phyloP scores from a whole-genome alignment of 805 yeast genomes.

The Teunomyces lycoperdinae region DNA sequence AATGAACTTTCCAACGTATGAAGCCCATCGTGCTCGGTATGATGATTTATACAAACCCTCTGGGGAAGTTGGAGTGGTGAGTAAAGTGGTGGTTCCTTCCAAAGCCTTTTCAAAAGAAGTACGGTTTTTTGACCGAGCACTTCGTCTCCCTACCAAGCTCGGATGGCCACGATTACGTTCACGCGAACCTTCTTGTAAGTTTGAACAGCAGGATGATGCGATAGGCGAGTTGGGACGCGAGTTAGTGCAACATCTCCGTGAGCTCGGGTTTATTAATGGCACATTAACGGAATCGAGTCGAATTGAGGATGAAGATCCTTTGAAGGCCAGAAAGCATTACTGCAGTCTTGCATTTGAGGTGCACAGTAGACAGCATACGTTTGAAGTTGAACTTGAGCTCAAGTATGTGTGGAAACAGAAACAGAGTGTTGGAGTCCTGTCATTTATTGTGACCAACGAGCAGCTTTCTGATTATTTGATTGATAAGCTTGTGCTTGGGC shows the following conservation, averaged over 20 bases:
- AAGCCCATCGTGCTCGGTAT: background rate
- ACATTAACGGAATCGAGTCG: constrained; percentile 1
- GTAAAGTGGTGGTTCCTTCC: background rate
- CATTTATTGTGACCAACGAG: constrained; percentile 10
- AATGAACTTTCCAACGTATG: background rate
- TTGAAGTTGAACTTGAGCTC: constrained; percentile 8
- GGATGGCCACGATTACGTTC: background rate
- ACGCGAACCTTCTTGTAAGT: background rate
- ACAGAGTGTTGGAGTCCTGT: background rate
- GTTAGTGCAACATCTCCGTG: constrained; percentile 7
- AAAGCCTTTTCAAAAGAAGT: background rate
- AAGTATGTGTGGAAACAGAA: constrained; percentile 6
- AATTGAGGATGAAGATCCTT: background rate
- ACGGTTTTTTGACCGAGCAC: background rate
- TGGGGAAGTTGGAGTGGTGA: background rate
- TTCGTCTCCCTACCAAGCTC: background rate
- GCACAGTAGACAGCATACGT: background rate
- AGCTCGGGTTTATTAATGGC: constrained; percentile 9
- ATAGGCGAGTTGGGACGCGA: background rate
- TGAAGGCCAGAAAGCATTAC: constrained; percentile 3
- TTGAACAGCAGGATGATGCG: background rate
- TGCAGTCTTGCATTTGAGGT: constrained; percentile 12
- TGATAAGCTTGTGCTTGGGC: constrained; percentile 10
- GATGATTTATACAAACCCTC: background rate
- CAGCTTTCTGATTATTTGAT: constrained; percentile 13